phyloP scores from a whole-genome alignment of 495 filamentous ascomycete species.

The Talaromyces proteolyticus region DNA sequence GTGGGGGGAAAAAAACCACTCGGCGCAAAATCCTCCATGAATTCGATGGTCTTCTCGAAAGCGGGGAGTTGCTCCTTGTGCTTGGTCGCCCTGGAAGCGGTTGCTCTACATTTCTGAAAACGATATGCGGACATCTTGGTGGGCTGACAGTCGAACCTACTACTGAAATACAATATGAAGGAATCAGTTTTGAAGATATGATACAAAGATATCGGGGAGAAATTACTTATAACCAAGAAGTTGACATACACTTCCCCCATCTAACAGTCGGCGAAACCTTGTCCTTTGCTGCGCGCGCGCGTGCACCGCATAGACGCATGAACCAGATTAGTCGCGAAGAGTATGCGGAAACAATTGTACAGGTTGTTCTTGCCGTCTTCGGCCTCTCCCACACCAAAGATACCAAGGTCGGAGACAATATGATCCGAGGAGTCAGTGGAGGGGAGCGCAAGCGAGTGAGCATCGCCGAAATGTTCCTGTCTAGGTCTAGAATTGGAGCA shows the following conservation, averaged over 20 bases:
- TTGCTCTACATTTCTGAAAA: slow-evolving; percentile 84
- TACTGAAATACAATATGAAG: slow-evolving; percentile 77
- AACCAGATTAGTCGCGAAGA: slow-evolving; percentile 57
- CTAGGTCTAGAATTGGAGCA: slow-evolving; percentile 62
- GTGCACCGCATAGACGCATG: slow-evolving; percentile 68
- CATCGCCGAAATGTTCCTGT: slow-evolving; percentile 65
- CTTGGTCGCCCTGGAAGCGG: slow-evolving; percentile 81
- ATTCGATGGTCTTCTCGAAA: slow-evolving; percentile 55
- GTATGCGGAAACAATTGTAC: slow-evolving; percentile 66
- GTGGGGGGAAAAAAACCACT: slow-evolving; percentile 21
- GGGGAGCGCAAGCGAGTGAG: slow-evolving; percentile 72
- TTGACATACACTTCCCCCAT: slow-evolving; percentile 75
- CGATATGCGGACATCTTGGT: slow-evolving; percentile 72
- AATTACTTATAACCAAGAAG: slow-evolving; percentile 81
- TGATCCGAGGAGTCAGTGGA: slow-evolving; percentile 63
- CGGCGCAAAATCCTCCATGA: slow-evolving; percentile 48
- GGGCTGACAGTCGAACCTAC: slow-evolving; percentile 73
- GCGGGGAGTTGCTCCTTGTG: slow-evolving; percentile 89
- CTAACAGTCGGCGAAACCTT: slow-evolving; percentile 82
- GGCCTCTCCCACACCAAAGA: slow-evolving; percentile 64
- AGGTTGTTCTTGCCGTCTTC: slow-evolving; percentile 76
- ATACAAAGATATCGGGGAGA: slow-evolving; percentile 71
- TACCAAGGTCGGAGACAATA: slow-evolving; percentile 67
- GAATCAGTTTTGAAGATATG: slow-evolving; percentile 54
- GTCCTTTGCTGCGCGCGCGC: slow-evolving; percentile 75